A percentile compares a stretch with the other conserved stretches of the same genome.
phyloP scores from a whole-genome alignment of 495 filamentous ascomycete genomes.

The Cercophora scortea region DNA sequence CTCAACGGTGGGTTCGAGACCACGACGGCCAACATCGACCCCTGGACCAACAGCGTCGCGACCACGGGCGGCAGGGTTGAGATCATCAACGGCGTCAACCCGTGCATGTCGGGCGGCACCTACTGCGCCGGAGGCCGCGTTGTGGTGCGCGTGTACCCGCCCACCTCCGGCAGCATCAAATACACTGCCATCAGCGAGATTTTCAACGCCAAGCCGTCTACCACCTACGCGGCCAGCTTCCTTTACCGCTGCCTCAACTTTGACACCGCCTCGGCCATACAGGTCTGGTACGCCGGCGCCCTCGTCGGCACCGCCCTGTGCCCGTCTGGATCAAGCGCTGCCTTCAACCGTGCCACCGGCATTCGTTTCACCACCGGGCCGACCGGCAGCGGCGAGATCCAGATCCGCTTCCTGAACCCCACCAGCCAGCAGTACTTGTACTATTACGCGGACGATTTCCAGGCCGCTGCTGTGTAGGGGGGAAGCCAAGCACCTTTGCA shows the following conservation, averaged over 20 bases:
- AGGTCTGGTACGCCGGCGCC: constrained; percentile 3
- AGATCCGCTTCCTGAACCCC: constrained; percentile 11
- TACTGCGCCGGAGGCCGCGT: constrained; percentile 11
- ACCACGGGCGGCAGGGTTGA: constrained; percentile 8
- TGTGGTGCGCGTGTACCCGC: constrained; percentile 13
- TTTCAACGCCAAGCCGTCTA: constrained; percentile 10
- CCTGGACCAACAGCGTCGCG: constrained; percentile 4
- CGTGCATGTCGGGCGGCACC: background rate
- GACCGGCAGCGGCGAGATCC: constrained; percentile 9
- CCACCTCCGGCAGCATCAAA: background rate
- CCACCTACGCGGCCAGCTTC: constrained; percentile 10
- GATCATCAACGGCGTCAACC: constrained; percentile 12
- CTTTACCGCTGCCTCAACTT: constrained; percentile 18
- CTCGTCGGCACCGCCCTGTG: background rate
- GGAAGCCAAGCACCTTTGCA: too few species aligned
- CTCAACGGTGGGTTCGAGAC: constrained; percentile 8
- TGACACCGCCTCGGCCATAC: constrained; percentile 4
- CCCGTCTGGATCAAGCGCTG: background rate
- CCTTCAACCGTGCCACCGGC: constrained; percentile 4
- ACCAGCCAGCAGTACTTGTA: constrained; percentile 7
- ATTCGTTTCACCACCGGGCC: constrained; percentile 11
- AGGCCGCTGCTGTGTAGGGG: constrained; percentile 1
- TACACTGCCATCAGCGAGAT: constrained; percentile 4
- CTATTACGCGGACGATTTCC: constrained; percentile 18
- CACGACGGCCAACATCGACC: constrained; percentile 8